Evolutionary conservation across 495 filamentous ascomycete species (phyloP), one percentile per base, ranked within the genome.

Genomic region (Paragyromitra xinjiangensis): DNA sequence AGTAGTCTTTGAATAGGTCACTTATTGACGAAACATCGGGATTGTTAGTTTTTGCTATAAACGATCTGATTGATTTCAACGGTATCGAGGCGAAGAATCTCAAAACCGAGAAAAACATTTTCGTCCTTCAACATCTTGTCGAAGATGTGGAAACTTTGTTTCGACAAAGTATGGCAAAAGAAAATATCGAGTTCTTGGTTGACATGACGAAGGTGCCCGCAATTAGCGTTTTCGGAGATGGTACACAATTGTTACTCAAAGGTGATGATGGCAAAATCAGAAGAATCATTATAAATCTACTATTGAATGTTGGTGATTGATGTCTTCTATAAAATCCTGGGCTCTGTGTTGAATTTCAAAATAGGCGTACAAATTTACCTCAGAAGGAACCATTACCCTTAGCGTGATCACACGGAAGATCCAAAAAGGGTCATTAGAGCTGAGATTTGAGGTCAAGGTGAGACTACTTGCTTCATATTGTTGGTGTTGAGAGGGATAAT

Each of bases 311-410:
- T 55, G 19, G 73, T 69, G 24, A 6, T 34, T 6, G n/a, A 55
- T 19, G 42, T 26, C 14, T 22, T 3, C 26, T 76, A 42, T 14
- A 1, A 37, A 22, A 7, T 70, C 26, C 22, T 3, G 19, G n/a
- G n/a, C 53, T 53, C 8, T 22, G 24, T 29, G 4, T 62, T 78
- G 34, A 79, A 34, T 42, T 26, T 42, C 12, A n/a, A 19, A 3
- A 37, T 67, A 81, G 80, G 80, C 73, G 22, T 78, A 75, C 51
- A 82, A 73, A 40, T 82, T 78, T 64, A 82, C 81, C 37, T 64
- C 66, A 14, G 37, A 64, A 22, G 80, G 81, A 29, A 58, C 64
- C 4, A 73, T 82, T 4, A 65, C 14, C 29, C 50, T 82, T 6
- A 78, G 51, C 29, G 70, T 82, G 3, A 53, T 62, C 8, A 78